A percentile compares a stretch with the other conserved stretches of the same genome.
Evolutionary conservation across 495 filamentous ascomycete genomes (phyloP).

Genomic region (Pseudevernia furfuracea): DNA sequence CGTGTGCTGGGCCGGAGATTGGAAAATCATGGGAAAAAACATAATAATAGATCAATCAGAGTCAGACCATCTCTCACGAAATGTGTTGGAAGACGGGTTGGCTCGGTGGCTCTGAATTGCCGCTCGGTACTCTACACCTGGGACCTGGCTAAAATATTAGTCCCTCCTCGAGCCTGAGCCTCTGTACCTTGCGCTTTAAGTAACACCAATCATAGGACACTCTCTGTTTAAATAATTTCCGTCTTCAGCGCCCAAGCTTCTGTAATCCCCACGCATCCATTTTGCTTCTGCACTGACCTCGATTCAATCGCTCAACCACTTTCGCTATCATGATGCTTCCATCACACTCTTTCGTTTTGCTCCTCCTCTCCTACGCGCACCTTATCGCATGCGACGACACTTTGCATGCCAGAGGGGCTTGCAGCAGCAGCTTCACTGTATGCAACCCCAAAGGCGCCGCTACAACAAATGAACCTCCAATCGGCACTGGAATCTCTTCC

Average conservation of each 20-base stretch:
- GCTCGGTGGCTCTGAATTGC: neutral
- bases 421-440: conserved; percentile 17
- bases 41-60: too few relatives aligned
- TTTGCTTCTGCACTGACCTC: neutral
- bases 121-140: too few relatives aligned
- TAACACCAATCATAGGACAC: neutral
- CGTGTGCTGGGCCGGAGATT: neutral
- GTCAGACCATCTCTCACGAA: too few relatives aligned
- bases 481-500: conserved; percentile 26
- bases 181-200: conserved; percentile 13
- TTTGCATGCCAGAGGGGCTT: conserved; percentile 11
- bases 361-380: conserved; percentile 2
- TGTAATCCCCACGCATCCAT: neutral
- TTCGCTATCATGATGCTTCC: neutral
- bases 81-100: neutral
- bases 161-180: neutral
- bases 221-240: neutral
- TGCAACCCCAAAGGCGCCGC: conserved; percentile 28
- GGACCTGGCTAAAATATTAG: too few relatives aligned
- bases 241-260: neutral
- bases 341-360: neutral
- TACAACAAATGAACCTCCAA: conserved; percentile 22
- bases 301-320: neutral
- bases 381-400: neutral
- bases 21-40: neutral